Conservation (phyloP, 208 protist species). For the Novymonas esmeraldas region DNA sequence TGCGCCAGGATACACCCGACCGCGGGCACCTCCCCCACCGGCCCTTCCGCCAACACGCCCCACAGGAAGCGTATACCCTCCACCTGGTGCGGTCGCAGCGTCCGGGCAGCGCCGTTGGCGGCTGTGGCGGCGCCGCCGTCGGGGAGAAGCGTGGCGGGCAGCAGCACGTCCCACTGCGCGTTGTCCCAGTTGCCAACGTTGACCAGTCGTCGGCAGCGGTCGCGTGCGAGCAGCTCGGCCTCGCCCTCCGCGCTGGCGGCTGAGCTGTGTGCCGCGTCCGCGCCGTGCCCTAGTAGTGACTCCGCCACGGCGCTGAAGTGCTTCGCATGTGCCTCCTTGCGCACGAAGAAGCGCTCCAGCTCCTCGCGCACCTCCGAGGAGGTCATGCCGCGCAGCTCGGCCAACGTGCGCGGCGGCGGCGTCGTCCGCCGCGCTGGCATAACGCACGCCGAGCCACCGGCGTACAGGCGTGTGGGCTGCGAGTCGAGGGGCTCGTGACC, state of each 20-base stretch:
- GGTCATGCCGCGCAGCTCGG: conserved; percentile 58
- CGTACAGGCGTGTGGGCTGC: conserved; percentile 7
- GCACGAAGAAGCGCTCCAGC: conserved; percentile 66
- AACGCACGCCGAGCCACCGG: conserved; percentile 31
- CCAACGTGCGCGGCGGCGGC: conserved; percentile 25
- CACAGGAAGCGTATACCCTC: conserved; percentile 88
- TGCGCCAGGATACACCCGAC: conserved; percentile 86
- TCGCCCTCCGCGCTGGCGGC: neutral
- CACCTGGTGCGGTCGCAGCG: conserved; percentile 74
- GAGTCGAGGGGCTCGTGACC: neutral
- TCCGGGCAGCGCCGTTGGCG: neutral
- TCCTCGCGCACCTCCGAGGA: conserved; percentile 63
- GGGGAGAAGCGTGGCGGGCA: conserved; percentile 60
- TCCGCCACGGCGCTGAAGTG: conserved; percentile 35
- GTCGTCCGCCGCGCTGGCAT: conserved; percentile 17
- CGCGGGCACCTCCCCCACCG: conserved; percentile 72
- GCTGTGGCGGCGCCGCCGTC: conserved; percentile 1
- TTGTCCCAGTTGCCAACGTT: conserved; percentile 58
- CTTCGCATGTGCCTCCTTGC: conserved; percentile 32
- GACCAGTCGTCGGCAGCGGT: conserved; percentile 55
- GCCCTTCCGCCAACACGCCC: conserved; percentile 71
- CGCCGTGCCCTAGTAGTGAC: neutral
- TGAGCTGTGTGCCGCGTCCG: neutral
- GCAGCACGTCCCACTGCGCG: conserved; percentile 49
- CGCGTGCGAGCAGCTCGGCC: conserved; percentile 18